These are phyloP conservation scores for Thalassiosira hispida DNA, from an alignment of 352 stramenopile species.

Conservation along the genomic window DNA sequence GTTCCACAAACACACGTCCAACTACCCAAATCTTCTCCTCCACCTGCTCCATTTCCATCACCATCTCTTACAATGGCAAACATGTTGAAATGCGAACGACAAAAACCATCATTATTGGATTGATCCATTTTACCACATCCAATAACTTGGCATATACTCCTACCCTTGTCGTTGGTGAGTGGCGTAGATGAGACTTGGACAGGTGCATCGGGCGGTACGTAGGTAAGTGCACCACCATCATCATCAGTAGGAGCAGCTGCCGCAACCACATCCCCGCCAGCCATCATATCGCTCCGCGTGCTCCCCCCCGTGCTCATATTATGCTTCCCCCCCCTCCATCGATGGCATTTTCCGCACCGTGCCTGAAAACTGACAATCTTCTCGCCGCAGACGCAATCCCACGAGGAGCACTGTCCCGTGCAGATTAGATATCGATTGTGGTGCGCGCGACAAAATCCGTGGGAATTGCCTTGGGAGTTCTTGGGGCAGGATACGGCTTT, in stretches of 20 bases:
- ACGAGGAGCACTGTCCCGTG: conserved; percentile 20
- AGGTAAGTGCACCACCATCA: no score
- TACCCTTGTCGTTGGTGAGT: conserved; percentile 13
- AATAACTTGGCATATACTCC: conserved; percentile 33
- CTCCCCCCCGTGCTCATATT: not conserved
- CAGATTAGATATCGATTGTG: conserved; percentile 33
- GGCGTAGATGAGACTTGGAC: conserved; percentile 5
- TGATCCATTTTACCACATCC: conserved; percentile 46
- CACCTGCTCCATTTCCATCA: not conserved
- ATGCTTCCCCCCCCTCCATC: conserved; percentile 28
- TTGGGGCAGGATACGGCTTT: conserved; percentile 23
- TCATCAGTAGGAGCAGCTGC: no score
- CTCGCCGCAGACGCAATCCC: conserved; percentile 28
- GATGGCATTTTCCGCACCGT: conserved; percentile 37
- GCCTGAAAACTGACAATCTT: conserved; percentile 13
- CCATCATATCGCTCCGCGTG: no score
- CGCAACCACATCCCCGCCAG: no score
- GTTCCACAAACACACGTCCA: conserved; percentile 43
- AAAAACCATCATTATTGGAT: conserved; percentile 52
- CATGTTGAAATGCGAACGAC: conserved; percentile 47
- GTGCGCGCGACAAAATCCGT: conserved; percentile 31
- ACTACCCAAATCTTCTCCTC: not conserved
- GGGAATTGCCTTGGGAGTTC: conserved; percentile 22
- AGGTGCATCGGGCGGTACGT: not conserved
- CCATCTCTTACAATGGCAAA: conserved; percentile 13